phyloP scores from a whole-genome alignment of 2,329 filamentous ascomycete species.

The Beauveria sp. region DNA sequence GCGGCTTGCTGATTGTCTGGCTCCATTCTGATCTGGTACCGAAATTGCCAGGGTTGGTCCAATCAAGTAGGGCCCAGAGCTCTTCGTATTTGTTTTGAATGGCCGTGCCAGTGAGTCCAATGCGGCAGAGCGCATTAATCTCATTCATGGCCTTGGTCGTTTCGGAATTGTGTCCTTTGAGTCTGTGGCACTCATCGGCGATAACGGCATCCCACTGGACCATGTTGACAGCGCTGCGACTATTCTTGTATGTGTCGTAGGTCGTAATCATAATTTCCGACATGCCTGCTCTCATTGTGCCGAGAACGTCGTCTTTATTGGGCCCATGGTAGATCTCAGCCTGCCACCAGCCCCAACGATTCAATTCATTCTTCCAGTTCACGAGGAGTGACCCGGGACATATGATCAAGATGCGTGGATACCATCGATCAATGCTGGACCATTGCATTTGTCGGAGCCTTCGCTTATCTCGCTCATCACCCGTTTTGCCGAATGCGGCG shows the following conservation, averaged over 20 bases:
- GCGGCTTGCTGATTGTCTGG: slow-evolving; percentile 64
- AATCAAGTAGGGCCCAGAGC: slow-evolving; percentile 91
- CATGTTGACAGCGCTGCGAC: slow-evolving; percentile 66
- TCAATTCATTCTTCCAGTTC: slow-evolving; percentile 85
- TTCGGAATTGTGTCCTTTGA: slow-evolving; percentile 73
- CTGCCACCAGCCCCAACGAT: slow-evolving; percentile 94
- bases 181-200: slow-evolving; percentile 84
- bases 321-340: slow-evolving; percentile 71
- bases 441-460: slow-evolving; percentile 80
- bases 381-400: slow-evolving; percentile 82
- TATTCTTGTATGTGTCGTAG: slow-evolving; percentile 81
- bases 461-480: slow-evolving; percentile 76
- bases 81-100: slow-evolving; percentile 99
- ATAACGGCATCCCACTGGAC: slow-evolving; percentile 90
- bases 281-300: slow-evolving; percentile 65
- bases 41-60: slow-evolving; percentile 79
- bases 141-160: slow-evolving; percentile 82
- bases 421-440: slow-evolving; percentile 54
- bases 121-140: slow-evolving; percentile 83
- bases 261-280: slow-evolving; percentile 92
- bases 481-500: slow-evolving; percentile 88
- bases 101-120: slow-evolving; percentile 88
- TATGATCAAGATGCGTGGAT: slow-evolving; percentile 68
- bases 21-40: slow-evolving; percentile 67
- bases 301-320: slow-evolving; percentile 59